Evolutionary conservation across 805 yeast genomes (phyloP).

Genomic region (Henningerozyma blattae): DNA sequence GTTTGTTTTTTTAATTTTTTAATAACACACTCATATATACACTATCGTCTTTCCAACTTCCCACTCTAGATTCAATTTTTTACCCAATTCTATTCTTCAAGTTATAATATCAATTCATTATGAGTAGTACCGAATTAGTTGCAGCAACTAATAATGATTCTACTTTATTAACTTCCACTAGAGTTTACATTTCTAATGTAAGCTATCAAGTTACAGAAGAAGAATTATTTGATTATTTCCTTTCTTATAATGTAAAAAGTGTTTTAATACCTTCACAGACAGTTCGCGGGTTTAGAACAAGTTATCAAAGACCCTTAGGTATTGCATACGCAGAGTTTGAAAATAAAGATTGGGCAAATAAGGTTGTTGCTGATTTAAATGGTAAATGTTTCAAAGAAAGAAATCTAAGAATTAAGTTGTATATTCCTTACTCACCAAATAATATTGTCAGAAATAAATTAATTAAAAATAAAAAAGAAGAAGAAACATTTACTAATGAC

Average conservation of each 20-base stretch:
- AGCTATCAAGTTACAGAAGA: constrained; percentile 40
- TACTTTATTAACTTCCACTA: too few relatives aligned
- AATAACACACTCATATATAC: too few relatives aligned
- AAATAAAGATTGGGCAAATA: constrained; percentile 46
- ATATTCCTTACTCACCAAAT: constrained; percentile 30
- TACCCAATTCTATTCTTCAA: too few relatives aligned
- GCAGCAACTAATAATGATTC: background rate
- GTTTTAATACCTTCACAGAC: constrained; percentile 46
- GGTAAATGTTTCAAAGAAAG: constrained; percentile 43
- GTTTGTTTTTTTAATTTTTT: too few relatives aligned
- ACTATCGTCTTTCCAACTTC: too few relatives aligned
- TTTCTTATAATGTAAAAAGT: constrained; percentile 29
- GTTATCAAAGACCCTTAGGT: constrained; percentile 38
- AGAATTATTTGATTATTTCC: constrained; percentile 35
- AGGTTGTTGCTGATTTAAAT: constrained; percentile 52
- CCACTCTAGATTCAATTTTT: too few relatives aligned
- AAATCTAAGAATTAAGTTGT: constrained; percentile 28
- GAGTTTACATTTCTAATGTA: constrained; percentile 45
- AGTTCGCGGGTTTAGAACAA: constrained; percentile 31
- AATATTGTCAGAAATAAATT: too few relatives aligned
- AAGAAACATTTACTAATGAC: background rate
- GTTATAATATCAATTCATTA: too few relatives aligned
- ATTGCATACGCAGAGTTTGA: constrained; percentile 77
- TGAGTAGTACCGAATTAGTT: too few relatives aligned
- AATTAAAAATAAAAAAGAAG: constrained; percentile 1